Evolutionary conservation across 2,329 filamentous ascomycete genomes (phyloP).

Genomic region (Alternaria viburni): DNA sequence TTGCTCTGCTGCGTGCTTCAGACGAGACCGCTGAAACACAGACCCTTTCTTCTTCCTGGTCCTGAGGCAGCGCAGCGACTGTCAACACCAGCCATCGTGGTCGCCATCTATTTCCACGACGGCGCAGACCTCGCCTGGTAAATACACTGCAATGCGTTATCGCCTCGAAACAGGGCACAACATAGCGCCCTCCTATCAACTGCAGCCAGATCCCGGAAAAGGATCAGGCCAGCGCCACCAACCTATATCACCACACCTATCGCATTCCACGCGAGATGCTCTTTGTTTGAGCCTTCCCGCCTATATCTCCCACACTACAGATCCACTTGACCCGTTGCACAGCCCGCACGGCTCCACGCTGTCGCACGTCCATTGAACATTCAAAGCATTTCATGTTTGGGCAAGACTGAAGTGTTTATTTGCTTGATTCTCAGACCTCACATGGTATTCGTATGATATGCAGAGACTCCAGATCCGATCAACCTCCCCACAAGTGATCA

Average conservation of each 20-base stretch:
- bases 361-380: not conserved
- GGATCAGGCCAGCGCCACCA: slow-evolving; percentile 7
- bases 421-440: slow-evolving; percentile 19
- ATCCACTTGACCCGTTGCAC: not conserved
- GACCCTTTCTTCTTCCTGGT: slow-evolving; percentile 8
- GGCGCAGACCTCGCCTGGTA: not conserved
- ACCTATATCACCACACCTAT: not conserved
- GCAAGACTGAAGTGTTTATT: slow-evolving; percentile 26
- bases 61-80: slow-evolving; percentile 3
- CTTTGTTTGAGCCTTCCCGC: not conserved
- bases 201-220: not conserved
- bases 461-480: slow-evolving; percentile 37
- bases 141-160: slow-evolving; percentile 1
- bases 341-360: not conserved
- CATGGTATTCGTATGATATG: slow-evolving; percentile 45
- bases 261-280: not conserved
- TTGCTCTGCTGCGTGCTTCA: not conserved
- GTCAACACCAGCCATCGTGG: not conserved
- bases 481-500: slow-evolving; percentile 43
- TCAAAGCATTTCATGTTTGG: not conserved
- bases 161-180: slow-evolving; percentile 1
- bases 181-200: slow-evolving; percentile 1
- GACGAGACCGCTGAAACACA: slow-evolving; percentile 11
- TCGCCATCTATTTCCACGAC: not conserved
- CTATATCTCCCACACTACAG: not conserved